Conservation (phyloP, 2,329 filamentous ascomycete species). For the Monosporascus sp. region DNA sequence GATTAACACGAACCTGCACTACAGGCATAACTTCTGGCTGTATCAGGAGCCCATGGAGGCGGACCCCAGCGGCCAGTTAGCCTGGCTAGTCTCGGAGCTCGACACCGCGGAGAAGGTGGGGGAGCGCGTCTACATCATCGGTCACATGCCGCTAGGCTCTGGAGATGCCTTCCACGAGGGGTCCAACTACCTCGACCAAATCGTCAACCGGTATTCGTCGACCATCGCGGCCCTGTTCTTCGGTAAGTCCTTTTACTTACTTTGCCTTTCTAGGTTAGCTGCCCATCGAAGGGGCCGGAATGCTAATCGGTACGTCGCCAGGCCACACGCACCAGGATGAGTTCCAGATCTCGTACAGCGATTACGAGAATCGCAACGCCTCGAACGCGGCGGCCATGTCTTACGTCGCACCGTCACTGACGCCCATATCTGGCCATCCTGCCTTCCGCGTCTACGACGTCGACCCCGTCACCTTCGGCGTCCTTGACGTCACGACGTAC, state of each 20-base stretch:
- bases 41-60: conserved; percentile 44
- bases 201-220: conserved; percentile 46
- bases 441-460: conserved; percentile 55
- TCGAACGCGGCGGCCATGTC: conserved; percentile 43
- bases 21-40: conserved; percentile 52
- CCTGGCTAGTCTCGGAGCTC: conserved; percentile 50
- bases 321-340: conserved; percentile 52
- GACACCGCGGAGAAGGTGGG: conserved; percentile 44
- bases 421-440: conserved; percentile 49
- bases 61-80: conserved; percentile 47
- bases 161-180: conserved; percentile 47
- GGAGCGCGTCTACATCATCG: conserved; percentile 52
- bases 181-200: conserved; percentile 47
- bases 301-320: neutral
- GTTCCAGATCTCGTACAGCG: conserved; percentile 49
- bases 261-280: no score
- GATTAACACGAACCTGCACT: conserved; percentile 55
- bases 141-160: conserved; percentile 50
- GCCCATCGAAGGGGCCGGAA: no score
- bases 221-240: conserved; percentile 53
- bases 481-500: conserved; percentile 50
- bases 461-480: conserved; percentile 50
- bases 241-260: conserved; percentile 20
- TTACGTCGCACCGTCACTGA: conserved; percentile 50
- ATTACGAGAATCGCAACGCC: conserved; percentile 37